Evolutionary conservation across 1,139 yeast species (phyloP).

Genomic region (Magnusiomyces clavatus): DNA sequence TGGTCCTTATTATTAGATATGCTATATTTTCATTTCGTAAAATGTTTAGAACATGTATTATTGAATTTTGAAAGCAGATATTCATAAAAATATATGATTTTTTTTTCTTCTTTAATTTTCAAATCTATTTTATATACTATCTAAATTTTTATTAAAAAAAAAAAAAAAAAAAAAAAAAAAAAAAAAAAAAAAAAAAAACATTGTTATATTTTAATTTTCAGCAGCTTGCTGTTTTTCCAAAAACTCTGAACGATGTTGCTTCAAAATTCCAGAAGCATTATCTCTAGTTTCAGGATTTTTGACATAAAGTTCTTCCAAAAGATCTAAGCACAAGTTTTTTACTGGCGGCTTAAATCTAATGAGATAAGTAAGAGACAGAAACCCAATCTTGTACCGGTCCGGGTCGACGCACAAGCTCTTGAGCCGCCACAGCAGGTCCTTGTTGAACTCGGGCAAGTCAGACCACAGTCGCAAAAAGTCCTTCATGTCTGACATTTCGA

Average conservation of each 20-base stretch:
- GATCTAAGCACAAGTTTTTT: constrained; percentile 53
- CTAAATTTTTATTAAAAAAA: too few species aligned
- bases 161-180: too few species aligned
- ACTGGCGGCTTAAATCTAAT: constrained; percentile 90
- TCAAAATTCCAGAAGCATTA: constrained; percentile 9
- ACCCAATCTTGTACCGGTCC: constrained; percentile 68
- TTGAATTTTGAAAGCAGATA: too few species aligned
- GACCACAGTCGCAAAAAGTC: constrained; percentile 73
- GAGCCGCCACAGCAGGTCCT: constrained; percentile 52
- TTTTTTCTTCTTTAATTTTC: too few species aligned
- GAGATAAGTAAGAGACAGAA: constrained; percentile 53
- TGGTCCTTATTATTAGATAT: too few species aligned
- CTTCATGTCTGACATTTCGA: constrained; percentile 74
- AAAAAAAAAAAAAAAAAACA: too few species aligned
- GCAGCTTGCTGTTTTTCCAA: background rate
- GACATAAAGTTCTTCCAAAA: constrained; percentile 50
- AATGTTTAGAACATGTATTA: too few species aligned
- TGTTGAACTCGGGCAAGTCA: constrained; percentile 72
- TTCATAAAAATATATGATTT: too few species aligned
- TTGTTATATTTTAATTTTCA: background rate
- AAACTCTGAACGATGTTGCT: constrained; percentile 13
- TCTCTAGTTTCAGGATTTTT: constrained; percentile 17
- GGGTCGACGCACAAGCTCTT: constrained; percentile 82
- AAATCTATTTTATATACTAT: too few species aligned
- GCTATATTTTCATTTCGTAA: too few species aligned